phyloP scores from a whole-genome alignment of 352 stramenopile genomes.

The Phytophthora tubulina region DNA sequence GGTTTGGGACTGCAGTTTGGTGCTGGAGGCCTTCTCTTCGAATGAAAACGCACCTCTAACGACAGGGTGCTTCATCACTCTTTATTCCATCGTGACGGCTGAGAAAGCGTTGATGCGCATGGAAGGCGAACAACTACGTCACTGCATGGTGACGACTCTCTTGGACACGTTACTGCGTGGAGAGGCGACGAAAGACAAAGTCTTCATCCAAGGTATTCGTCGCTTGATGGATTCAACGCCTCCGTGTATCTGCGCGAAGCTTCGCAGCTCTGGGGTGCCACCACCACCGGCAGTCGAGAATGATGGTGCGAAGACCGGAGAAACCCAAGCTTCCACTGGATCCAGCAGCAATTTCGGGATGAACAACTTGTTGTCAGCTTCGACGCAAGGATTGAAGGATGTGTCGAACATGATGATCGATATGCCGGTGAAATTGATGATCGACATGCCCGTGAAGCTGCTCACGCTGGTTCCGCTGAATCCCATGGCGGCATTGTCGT shows the following conservation, averaged over 20 bases:
- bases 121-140: slow-evolving; percentile 72
- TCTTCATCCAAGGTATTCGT: slow-evolving; percentile 54
- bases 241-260: slow-evolving; percentile 61
- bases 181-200: slow-evolving; percentile 30
- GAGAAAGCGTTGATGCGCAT: slow-evolving; percentile 80
- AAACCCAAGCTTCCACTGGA: not conserved
- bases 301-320: not conserved
- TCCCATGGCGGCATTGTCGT: slow-evolving; percentile 43
- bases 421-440: slow-evolving; percentile 76
- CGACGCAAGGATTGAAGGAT: slow-evolving; percentile 71
- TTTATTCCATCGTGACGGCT: slow-evolving; percentile 63
- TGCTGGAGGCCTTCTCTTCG: slow-evolving; percentile 48
- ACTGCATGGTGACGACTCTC: slow-evolving; percentile 75
- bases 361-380: slow-evolving; percentile 69
- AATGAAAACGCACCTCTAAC: slow-evolving; percentile 26
- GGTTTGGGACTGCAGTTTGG: slow-evolving; percentile 78
- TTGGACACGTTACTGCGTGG: slow-evolving; percentile 54
- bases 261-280: slow-evolving; percentile 54
- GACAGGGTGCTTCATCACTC: slow-evolving; percentile 42
- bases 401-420: slow-evolving; percentile 75
- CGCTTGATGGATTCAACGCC: slow-evolving; percentile 73
- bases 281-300: slow-evolving; percentile 1
- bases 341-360: slow-evolving; percentile 41
- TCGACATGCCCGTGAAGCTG: slow-evolving; percentile 46
- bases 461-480: slow-evolving; percentile 42